A percentile compares a stretch with the other conserved stretches of the same genome.
Conservation (phyloP, 345 rosid species). For the Gossypium sturtianum region DNA sequence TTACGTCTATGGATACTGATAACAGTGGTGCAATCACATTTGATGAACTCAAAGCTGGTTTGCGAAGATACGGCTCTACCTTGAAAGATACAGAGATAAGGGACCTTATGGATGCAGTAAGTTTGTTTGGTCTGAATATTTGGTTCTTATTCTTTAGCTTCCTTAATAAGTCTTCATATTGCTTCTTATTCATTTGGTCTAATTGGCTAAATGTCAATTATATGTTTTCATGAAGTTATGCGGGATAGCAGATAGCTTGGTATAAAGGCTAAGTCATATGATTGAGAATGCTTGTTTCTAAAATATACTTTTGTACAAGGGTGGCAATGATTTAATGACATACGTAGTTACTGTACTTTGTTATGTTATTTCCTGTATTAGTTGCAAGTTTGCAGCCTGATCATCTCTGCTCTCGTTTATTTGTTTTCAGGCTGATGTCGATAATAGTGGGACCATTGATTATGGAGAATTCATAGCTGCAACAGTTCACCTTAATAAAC, state of each 20-base stretch:
- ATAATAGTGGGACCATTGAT: constrained; percentile 95
- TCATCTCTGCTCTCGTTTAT: constrained; percentile 9
- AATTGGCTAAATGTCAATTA: not conserved
- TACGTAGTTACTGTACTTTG: not conserved
- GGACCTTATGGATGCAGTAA: constrained; percentile 96
- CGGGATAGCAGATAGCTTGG: not conserved
- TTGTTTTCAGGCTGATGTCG: constrained; percentile 83
- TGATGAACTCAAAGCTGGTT: constrained; percentile 94
- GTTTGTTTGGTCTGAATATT: constrained; percentile 18
- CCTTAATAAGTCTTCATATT: not conserved
- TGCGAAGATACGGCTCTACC: constrained; percentile 93
- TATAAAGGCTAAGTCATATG: not conserved
- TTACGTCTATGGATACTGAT: constrained; percentile 89
- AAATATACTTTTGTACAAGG: not conserved
- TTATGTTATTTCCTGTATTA: not conserved
- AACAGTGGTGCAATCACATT: constrained; percentile 96
- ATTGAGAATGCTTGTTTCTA: not conserved
- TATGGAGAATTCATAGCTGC: constrained; percentile 98
- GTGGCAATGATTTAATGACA: not conserved
- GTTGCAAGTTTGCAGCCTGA: constrained; percentile 10
- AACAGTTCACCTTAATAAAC: constrained; percentile 88
- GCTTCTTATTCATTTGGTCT: not conserved
- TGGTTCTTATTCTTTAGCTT: not conserved
- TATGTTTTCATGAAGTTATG: not conserved
- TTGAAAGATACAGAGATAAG: constrained; percentile 89